Evolutionary conservation across 2,329 filamentous ascomycete genomes (phyloP).

Genomic region (Ophiostoma montium): DNA sequence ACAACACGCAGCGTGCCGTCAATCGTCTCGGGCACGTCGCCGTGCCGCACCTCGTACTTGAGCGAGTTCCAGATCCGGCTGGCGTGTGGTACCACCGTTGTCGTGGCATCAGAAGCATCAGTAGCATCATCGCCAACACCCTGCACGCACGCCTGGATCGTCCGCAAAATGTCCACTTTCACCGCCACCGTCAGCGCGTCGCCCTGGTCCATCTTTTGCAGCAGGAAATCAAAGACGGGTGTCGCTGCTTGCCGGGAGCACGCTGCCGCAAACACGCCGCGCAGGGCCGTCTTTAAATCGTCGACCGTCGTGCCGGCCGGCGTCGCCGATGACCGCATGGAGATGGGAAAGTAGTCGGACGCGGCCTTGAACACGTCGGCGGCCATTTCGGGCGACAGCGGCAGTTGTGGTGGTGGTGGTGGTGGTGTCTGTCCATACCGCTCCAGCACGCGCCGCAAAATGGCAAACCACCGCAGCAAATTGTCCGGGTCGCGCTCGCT

Average conservation of each 20-base stretch:
- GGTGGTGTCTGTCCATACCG: no score
- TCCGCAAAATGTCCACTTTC: constrained; percentile 44
- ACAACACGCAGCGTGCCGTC: constrained; percentile 42
- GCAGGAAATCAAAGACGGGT: constrained; percentile 36
- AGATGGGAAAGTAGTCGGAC: constrained; percentile 48
- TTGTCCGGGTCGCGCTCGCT: constrained; percentile 44
- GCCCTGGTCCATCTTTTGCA: constrained; percentile 44
- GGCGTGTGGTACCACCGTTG: constrained; percentile 33
- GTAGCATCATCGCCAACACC: no score
- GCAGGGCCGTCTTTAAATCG: constrained; percentile 37
- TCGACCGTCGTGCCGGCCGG: constrained; percentile 38
- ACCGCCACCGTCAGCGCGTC: constrained; percentile 44
- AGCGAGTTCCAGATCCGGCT: constrained; percentile 43
- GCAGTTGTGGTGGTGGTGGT: no score
- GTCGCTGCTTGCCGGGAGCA: constrained; percentile 30
- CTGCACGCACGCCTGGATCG: constrained; percentile 38
- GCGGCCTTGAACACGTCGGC: constrained; percentile 39
- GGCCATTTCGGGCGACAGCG: constrained; percentile 28
- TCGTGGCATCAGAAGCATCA: no score
- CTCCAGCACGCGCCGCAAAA: constrained; percentile 29
- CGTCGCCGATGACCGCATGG: constrained; percentile 36
- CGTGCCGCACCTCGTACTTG: constrained; percentile 49
- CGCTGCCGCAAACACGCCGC: constrained; percentile 41
- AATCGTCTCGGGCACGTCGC: constrained; percentile 42
- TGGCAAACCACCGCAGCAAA: constrained; percentile 42